Evolutionary conservation across 768 basidiomycete genomes (phyloP), one percentile per base, ranked within the genome.

Genomic region (Leccinum sublutescens): DNA sequence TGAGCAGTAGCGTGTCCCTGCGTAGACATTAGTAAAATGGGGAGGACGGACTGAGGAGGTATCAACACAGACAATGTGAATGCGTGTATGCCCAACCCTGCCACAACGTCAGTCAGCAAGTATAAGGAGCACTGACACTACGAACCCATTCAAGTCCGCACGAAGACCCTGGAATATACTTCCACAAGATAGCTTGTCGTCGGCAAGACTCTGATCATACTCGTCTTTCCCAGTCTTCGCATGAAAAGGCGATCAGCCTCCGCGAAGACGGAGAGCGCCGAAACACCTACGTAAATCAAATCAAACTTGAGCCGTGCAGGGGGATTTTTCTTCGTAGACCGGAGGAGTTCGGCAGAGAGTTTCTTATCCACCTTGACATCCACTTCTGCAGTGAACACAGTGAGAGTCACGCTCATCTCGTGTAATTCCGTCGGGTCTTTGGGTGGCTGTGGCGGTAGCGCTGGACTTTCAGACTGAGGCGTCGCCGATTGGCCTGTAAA

Each of bases 251-350:
- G 23, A 52, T 63, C 10, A 64, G 53, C 29, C 27, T 54, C 21
- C 23, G 4, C n/a, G 12, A 40, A 64, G 14, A 10, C 21, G 1
- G 5, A 64, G 9, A 2, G 21, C 23, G 50, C 23, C 2, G 5
- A 34, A 52, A 36, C 5, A 50, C 65, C 10, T 17, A 69, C 68
- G 76, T 92, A 98, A 43, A 99, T 93, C 12, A 99, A 79, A 64
- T 90, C 85, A 56, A 91, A 89, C 56, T 80, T 85, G 69, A 95
- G 82, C 54, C 78, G 82, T 5, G 75, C 76, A 0, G 96, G 96
- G 0, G 93, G 90, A 56, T 91, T 87, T 79, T 99, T 99, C 82
- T 98, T 98, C 11, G 95, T 99, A 1, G 93, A 91, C 59, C 96
- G 80, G 59, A 89, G 82, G 34, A 98, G 77, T 71, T 98, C 96